Evolutionary conservation across 306 rosid species (phyloP).

Genomic region (Luffa aegyptiaca): DNA sequence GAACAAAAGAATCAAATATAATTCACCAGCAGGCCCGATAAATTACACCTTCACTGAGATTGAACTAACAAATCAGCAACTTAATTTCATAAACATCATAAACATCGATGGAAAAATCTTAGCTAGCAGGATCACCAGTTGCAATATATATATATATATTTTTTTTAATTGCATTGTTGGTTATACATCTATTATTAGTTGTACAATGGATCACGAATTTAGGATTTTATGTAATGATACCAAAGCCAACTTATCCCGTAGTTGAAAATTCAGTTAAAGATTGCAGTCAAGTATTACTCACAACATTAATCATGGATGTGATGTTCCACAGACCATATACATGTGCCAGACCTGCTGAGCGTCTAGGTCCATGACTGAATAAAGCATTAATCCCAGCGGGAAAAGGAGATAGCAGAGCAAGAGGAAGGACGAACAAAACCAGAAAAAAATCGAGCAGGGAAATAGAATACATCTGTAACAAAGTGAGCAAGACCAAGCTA

Average conservation of each 20-base stretch:
- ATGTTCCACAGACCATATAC: slow-evolving; percentile 91
- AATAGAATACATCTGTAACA: slow-evolving; percentile 79
- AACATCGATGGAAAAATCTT: neutral
- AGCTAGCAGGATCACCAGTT: neutral
- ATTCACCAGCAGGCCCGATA: neutral
- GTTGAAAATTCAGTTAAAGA: neutral
- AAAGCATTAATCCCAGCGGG: slow-evolving; percentile 95
- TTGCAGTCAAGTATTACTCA: slow-evolving; percentile 34
- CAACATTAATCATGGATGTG: slow-evolving; percentile 89
- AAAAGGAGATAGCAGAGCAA: slow-evolving; percentile 70
- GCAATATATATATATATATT: neutral
- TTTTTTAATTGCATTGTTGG: neutral
- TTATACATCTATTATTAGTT: neutral
- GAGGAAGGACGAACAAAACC: slow-evolving; percentile 73
- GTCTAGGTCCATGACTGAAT: slow-evolving; percentile 93
- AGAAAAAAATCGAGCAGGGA: slow-evolving; percentile 57
- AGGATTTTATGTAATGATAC: neutral
- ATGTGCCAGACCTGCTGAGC: slow-evolving; percentile 81
- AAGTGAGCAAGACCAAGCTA: slow-evolving; percentile 65
- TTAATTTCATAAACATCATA: neutral
- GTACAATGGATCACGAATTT: neutral
- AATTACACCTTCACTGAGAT: neutral
- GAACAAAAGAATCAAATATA: neutral
- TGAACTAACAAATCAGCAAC: neutral
- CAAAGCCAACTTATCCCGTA: neutral